Evolutionary conservation across 345 rosid species (phyloP), one percentile per base, ranked within the genome.

Genomic region (Theobroma cacao): DNA sequence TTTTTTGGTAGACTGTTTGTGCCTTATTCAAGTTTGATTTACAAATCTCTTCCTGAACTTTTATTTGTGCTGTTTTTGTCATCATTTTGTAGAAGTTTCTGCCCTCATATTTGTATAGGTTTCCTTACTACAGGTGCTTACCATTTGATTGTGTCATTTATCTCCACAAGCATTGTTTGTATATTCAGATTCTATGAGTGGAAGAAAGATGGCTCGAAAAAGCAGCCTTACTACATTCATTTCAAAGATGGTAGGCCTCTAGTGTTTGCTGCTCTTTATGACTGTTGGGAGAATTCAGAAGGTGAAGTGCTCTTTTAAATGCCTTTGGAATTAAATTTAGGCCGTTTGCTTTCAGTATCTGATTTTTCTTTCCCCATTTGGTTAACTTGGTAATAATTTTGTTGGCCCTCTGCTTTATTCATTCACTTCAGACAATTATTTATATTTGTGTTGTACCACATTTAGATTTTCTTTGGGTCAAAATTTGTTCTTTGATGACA

Each of bases 171-270:
- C 26, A 14, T 62, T 15, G 13, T 22, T 31, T 74, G 22, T 22
- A 71, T 20, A 11, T 69, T 76, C 86, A 92, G 99, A 84, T 95
- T 95, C 84, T 95, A 92, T 76, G 99, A 95, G 89, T 95, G 99
- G 98, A 95, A 90, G 78, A 95, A 91, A 75, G 97, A 93, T 77
- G 97, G 93, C 40, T 89, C 99, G 1, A 93, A 89, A 74, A 93
- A 90, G 84, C 99, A 93, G 84, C 98, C 99, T 10, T 92, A 90
- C 85, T 90, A 90, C 81, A 82, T 95, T 78, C 97, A 93, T 87
- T 95, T 90, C 83, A 89, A 86, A 90, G 94, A 92, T 83, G 92
- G 84, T 31, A 86, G 92, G 80, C 94, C 99, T 81, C 88, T 95
- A 18, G 94, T 92, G 4, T 92, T 95, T 90, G 97, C 99, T 79